Percentiles rank a stretch among this genome's conserved stretches.
These are phyloP conservation scores for Lodderomyces beijingensis DNA, from an alignment of 1,139 yeast genomes.

Conservation along the genomic window DNA sequence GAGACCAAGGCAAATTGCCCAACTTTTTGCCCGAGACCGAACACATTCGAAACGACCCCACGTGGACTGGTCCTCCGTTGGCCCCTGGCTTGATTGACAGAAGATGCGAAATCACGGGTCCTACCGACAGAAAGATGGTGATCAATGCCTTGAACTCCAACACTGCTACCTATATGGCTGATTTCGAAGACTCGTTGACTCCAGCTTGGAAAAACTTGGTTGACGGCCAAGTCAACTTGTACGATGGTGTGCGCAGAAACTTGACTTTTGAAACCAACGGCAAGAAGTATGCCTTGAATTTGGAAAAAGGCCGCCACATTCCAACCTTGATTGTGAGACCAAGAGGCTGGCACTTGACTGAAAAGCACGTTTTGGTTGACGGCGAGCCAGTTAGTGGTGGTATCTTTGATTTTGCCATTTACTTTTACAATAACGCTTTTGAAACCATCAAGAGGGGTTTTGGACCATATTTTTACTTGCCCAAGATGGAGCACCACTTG, in stretches of 20 bases:
- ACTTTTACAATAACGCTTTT: conserved; percentile 69
- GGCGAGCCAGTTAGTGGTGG: conserved; percentile 75
- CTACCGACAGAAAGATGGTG: conserved; percentile 88
- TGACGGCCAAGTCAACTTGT: conserved; percentile 86
- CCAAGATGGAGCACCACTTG: conserved; percentile 76
- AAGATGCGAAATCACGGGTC: conserved; percentile 86
- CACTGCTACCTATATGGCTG: conserved; percentile 92
- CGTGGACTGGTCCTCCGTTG: conserved; percentile 77
- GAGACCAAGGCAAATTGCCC: conserved; percentile 68
- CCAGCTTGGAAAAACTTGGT: conserved; percentile 93
- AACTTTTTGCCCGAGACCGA: conserved; percentile 71
- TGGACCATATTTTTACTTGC: conserved; percentile 76
- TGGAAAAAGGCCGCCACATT: conserved; percentile 38
- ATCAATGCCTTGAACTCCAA: conserved; percentile 87
- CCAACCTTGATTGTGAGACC: conserved; percentile 83
- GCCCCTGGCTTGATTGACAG: conserved; percentile 76
- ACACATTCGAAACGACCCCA: conserved; percentile 64
- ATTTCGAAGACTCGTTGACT: conserved; percentile 90
- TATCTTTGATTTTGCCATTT: conserved; percentile 72
- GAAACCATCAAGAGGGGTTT: conserved; percentile 57
- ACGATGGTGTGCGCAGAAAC: conserved; percentile 76
- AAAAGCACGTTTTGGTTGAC: conserved; percentile 67
- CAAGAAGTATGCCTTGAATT: conserved; percentile 58
- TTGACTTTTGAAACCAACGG: conserved; percentile 54
- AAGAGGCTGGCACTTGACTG: conserved; percentile 82